Evolutionary conservation across 2,329 filamentous ascomycete genomes (phyloP), one percentile per base, ranked within the genome.

Genomic region (Lasiodiplodia citricola): DNA sequence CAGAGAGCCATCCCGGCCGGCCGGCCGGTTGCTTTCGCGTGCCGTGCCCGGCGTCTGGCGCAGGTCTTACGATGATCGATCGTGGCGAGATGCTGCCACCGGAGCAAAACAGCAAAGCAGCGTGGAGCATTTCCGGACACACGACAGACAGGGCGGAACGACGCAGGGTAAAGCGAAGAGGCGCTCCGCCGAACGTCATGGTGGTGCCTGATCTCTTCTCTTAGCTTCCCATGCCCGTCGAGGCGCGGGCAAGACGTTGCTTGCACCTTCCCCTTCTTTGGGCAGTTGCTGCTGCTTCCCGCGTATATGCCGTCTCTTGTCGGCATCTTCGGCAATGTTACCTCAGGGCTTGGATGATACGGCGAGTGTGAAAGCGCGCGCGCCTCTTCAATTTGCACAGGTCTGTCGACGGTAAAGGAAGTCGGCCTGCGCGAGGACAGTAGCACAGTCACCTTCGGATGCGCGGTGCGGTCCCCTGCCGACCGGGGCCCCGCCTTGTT

Each of bases 261-360:
- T 35, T 35, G 31, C 41, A 7, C 41, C 7, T 18, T 44, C 41
- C 18, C 41, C 41, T 44, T 44, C 41, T 44, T 44, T 7, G 14
- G 41, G 16, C 4, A 7, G 4, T 3, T 18, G 16, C 14, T 6
- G 38, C 14, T 47, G 41, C 41, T 47, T 16, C 41, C 41, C 14
- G 18, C 5, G 4, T 18, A 44, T n/a, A 44, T 44, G 41, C 41
- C 2, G 8, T 47, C 18, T 1, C 2, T 13, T 11, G 16, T 57
- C 55, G 55, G 55, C 55, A 57, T 57, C 28, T 57, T 57, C 55
- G 55, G 55, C 55, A 57, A 21, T 5, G 35, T 11, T 8, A 8
- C 16, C 4, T 37, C 16, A 13, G 16, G 54, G 16, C 28, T n/a
- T 10, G 54, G 21, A 13, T 4, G 54, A 21, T 44, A 7, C 41